Base-by-base conservation (phyloP, 164 flowering plant species). In the Stephania yunnanensis region DNA sequence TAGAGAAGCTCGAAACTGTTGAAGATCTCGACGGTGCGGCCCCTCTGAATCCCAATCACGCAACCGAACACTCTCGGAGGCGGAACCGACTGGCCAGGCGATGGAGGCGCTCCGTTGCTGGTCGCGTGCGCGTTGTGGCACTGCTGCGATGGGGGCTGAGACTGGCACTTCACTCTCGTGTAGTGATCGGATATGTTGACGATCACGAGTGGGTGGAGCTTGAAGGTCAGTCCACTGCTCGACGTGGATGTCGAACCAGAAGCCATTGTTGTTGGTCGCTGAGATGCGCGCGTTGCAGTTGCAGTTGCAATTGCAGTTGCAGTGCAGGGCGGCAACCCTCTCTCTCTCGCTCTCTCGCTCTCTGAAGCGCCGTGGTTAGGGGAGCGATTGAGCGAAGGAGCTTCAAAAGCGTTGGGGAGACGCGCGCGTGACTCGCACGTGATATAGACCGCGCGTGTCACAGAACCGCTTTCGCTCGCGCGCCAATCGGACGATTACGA, bases 171-270 rank as follows among this genome's bases (percentile, higher is more conserved):
- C 55, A 95, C 89, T 50, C 99, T 80, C 5, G 98, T 93, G 81
- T 87, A 83, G 90, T 95, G 99, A 78, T 95, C 99, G n/a, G 99
- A 95, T 71, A 95, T 88, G 90, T 93, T 95, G 19, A 95, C 88
- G 44, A 95, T 92, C 46, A 95, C 99, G 36, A 95, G 85, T 0
- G 99, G 99, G 44, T 95, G 99, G 50, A 95, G 93, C 89, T 95
- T 95, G 92, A 95, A 95, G 4, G 98, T 93, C 72, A 95, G 81
- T 8, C 97, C 98, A 76, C 97, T 92, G 85, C 92, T 87, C 19
- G 96, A 90, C 30, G 92, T 67, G 19, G 20, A 58, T 19, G 64
- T 50, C 55, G 55, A 50, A 50, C 5, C 9, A 9, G 55, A 50
- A 9, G 55, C 64, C 64, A 58, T 58, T 58, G n/a, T 58, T 12